phyloP scores from a whole-genome alignment of 2,329 filamentous ascomycete genomes.

The Ceratocystis alfenasii region DNA sequence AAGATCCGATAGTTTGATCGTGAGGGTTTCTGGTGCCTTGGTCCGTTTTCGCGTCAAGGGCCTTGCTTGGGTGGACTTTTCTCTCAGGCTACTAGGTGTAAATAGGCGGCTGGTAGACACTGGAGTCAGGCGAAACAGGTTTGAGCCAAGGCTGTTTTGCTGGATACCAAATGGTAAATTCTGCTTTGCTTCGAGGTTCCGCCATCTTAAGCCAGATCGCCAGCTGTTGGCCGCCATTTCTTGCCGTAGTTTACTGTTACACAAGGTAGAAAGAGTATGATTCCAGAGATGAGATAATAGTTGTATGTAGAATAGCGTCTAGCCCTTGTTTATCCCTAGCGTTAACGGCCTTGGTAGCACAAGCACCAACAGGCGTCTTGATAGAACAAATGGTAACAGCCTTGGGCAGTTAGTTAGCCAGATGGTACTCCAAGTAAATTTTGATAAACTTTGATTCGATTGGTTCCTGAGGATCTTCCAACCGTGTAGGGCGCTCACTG shows the following conservation, averaged over 20 bases:
- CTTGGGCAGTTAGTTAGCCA: background rate
- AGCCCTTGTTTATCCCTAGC: background rate
- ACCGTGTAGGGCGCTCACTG: background rate
- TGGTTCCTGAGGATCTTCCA: background rate
- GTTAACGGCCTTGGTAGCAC: background rate
- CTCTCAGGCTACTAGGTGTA: background rate
- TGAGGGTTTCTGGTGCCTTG: conserved; percentile 30
- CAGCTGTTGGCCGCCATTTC: background rate
- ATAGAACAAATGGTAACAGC: background rate
- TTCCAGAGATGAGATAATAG: background rate
- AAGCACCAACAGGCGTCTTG: conserved; percentile 1
- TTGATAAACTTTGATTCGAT: background rate
- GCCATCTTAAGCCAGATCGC: conserved; percentile 1
- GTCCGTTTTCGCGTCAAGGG: background rate
- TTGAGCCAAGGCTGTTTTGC: background rate
- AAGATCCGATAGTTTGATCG: conserved; percentile 44
- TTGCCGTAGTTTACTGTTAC: background rate
- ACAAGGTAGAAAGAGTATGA: background rate
- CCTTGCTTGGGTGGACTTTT: background rate
- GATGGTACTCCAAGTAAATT: background rate
- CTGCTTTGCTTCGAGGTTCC: background rate
- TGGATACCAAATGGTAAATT: background rate
- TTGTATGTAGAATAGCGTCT: background rate
- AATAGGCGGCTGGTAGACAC: background rate
- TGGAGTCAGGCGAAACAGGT: background rate